These are phyloP conservation scores for Kuraishia cidri DNA, from an alignment of 805 yeast species.

Conservation along the genomic window DNA sequence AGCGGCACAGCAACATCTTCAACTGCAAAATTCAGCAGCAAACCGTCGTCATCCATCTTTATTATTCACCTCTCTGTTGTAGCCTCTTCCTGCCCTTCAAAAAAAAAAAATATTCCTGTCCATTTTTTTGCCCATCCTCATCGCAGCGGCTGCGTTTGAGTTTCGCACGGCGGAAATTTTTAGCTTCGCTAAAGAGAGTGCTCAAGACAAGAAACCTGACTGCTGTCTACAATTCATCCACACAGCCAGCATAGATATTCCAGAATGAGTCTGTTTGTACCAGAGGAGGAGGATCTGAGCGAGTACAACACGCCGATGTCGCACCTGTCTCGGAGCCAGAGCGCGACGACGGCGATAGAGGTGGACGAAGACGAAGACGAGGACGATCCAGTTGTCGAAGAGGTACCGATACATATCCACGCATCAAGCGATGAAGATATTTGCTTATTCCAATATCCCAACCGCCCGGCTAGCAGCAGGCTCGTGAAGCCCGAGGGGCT, in stretches of 20 bases:
- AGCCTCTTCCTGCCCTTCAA: no score
- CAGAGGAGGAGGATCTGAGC: conserved; percentile 29
- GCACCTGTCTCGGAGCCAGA: conserved; percentile 10
- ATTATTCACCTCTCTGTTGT: neutral
- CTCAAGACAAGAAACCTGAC: no score
- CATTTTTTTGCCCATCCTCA: neutral
- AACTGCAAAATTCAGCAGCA: conserved; percentile 66
- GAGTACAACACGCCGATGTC: no score
- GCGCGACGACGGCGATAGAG: conserved; percentile 4
- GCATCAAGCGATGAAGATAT: conserved; percentile 12
- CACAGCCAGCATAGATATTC: no score
- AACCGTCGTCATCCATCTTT: conserved; percentile 47
- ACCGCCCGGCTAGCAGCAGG: conserved; percentile 36
- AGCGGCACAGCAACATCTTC: conserved; percentile 19
- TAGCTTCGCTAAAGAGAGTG: no score
- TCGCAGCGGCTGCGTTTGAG: no score
- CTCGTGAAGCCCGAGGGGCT: conserved; percentile 22
- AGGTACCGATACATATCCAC: conserved; percentile 46
- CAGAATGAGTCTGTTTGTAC: conserved; percentile 22
- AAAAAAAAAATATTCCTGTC: neutral
- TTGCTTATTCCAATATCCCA: conserved; percentile 52
- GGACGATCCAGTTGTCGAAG: conserved; percentile 54
- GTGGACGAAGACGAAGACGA: conserved; percentile 20
- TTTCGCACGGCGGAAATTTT: no score
- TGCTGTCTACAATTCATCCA: no score